phyloP scores from a whole-genome alignment of 2,329 filamentous ascomycete species.

The Microcyclosporella mali region DNA sequence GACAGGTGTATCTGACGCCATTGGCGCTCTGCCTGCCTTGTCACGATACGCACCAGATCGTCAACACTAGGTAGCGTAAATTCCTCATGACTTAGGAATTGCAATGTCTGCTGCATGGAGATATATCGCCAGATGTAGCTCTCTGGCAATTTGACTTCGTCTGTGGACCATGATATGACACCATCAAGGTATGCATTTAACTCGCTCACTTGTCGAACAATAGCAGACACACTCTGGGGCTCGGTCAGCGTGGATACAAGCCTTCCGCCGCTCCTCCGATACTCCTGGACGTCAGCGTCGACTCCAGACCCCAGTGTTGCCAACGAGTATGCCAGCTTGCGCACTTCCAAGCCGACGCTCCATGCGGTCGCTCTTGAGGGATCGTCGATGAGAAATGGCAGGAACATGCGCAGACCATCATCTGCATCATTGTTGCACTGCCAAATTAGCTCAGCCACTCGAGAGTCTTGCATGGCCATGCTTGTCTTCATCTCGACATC shows the following conservation, averaged over 20 bases:
- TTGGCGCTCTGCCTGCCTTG: constrained; percentile 27
- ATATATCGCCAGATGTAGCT: constrained; percentile 19
- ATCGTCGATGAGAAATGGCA: constrained; percentile 56
- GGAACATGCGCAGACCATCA: constrained; percentile 48
- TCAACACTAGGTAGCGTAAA: constrained; percentile 15
- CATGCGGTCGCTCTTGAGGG: constrained; percentile 39
- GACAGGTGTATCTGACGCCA: constrained; percentile 37
- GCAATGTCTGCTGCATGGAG: constrained; percentile 15
- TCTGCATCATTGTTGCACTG: constrained; percentile 32
- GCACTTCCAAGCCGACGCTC: constrained; percentile 33
- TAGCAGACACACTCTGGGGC: constrained; percentile 1
- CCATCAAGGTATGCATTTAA: constrained; percentile 1
- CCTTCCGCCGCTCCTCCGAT: constrained; percentile 32
- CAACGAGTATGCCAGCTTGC: constrained; percentile 35
- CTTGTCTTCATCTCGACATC: constrained; percentile 1
- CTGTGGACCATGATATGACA: constrained; percentile 4
- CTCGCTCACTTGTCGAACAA: not conserved
- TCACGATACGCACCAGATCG: constrained; percentile 22
- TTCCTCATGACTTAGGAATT: constrained; percentile 9
- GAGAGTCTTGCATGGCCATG: constrained; percentile 10
- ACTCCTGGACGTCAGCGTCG: constrained; percentile 31
- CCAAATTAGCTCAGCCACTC: constrained; percentile 40
- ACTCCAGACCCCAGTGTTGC: constrained; percentile 4
- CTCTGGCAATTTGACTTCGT: not conserved
- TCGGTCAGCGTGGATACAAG: constrained; percentile 16